Base-by-base conservation (phyloP, 805 yeast species). In the Pichia cabralensis region DNA sequence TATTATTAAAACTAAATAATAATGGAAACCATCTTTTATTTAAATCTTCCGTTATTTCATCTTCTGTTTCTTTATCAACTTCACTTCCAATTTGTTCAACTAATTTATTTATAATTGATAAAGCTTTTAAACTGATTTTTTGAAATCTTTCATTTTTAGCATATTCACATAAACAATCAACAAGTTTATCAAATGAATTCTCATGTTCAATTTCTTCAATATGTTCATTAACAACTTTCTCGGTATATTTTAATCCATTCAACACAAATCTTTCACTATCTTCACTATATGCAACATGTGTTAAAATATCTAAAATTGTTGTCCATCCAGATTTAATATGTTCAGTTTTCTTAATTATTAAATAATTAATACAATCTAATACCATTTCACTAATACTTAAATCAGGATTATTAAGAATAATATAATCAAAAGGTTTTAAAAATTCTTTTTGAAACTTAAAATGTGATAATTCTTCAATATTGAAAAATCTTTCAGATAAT, bases 391-490 rank as follows among this genome's bases (percentile, higher is more conserved):
- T 82, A 19, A 86, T 89, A 34, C 77, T 80, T 8, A 68, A 54
- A 21, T 79, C 74, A 11, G 67, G 66, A 42, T 83, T 81, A 52
- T 84, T 73, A 35, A 64, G 58, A 47, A 92, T 67, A 16, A 86
- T 77, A 52, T 78, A 78, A 45, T 80, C 84, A 58, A 88, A 92
- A 2, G 98, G 98, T 50, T 77, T 75, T 53, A 92, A 68, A 50
- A 92, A 94, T 52, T 89, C 96, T 48, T 80, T 80, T 56, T 92
- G 98, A 62, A 92, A 92, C 56, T 82, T 86, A 67, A 92, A 92
- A 50, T 94, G 95, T 0, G 96, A 71, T 56, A 92, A 71, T 56
- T 92, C 99, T 38, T 92, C 97, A 42, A 92, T 73, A 39, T 85
- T 94, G 49, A 92, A 72, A 56, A 92, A 94, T 48, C 97, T 70